A percentile compares a stretch with the other conserved stretches of the same genome.
phyloP scores from a whole-genome alignment of 1,284 basidiomycete genomes.

The Moesziomyces sp. region DNA sequence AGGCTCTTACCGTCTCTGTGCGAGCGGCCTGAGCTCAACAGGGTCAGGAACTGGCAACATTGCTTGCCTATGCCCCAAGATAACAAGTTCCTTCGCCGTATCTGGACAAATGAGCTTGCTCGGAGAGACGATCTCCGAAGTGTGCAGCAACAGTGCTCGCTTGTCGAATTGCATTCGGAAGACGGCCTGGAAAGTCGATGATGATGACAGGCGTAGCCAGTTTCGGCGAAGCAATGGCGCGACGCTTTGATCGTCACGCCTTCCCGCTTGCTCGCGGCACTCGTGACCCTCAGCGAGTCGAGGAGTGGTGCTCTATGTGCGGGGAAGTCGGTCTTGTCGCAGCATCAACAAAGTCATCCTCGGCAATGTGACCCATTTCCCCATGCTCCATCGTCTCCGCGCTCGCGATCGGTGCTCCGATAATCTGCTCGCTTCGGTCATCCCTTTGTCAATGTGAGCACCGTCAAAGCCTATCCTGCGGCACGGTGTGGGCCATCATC shows the following conservation, averaged over 20 bases:
- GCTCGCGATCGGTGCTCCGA: background rate
- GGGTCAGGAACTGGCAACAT: background rate
- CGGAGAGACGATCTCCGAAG: background rate
- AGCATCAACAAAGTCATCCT: background rate
- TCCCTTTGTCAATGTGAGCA: background rate
- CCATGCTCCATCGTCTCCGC: background rate
- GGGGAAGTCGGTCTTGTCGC: background rate
- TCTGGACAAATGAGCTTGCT: background rate
- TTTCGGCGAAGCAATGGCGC: background rate
- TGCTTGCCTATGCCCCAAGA: background rate
- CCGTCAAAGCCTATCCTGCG: background rate
- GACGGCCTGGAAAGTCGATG: background rate
- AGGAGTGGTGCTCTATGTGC: background rate
- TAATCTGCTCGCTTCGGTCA: background rate
- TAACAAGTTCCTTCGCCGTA: background rate
- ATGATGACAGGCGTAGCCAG: background rate
- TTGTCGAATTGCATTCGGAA: background rate
- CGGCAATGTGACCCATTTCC: background rate
- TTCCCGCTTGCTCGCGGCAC: constrained; percentile 1
- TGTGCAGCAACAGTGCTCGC: background rate
- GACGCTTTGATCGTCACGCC: background rate
- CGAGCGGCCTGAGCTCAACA: background rate
- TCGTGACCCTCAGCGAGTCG: background rate
- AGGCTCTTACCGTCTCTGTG: background rate
- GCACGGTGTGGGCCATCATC: no score